A percentile compares a stretch with the other conserved stretches of the same genome.
These are phyloP conservation scores for Verticillium nonalfalfae DNA, from an alignment of 2,329 filamentous ascomycete genomes.

Conservation along the genomic window DNA sequence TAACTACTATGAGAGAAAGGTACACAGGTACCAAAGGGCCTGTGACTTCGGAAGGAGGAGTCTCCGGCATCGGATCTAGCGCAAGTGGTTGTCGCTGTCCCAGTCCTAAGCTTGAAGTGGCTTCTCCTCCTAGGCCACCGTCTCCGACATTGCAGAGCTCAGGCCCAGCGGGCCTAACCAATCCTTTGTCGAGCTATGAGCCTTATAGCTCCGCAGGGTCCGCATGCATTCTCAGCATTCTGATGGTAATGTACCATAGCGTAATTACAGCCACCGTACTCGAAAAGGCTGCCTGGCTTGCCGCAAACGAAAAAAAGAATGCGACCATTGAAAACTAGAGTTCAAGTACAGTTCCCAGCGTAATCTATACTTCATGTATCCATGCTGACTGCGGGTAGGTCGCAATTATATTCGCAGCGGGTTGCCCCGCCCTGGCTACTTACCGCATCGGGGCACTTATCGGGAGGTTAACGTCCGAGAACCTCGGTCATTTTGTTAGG, in stretches of 20 bases:
- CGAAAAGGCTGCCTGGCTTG: constrained; percentile 96
- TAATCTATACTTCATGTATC: background rate
- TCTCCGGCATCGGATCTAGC: background rate
- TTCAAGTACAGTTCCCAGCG: background rate
- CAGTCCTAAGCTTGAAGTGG: background rate
- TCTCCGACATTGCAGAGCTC: background rate
- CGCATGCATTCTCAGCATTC: background rate
- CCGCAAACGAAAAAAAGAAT: constrained; percentile 91
- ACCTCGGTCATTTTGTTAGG: background rate
- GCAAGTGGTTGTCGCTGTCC: background rate
- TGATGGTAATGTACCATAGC: constrained; percentile 49
- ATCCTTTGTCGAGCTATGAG: background rate
- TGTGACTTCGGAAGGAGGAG: background rate
- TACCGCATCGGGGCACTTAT: background rate
- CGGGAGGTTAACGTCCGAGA: background rate
- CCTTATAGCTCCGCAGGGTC: background rate
- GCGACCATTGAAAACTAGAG: constrained; percentile 61
- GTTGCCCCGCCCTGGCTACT: background rate
- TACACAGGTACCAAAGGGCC: background rate
- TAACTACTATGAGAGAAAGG: background rate
- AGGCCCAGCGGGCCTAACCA: too few relatives aligned
- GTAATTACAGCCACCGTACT: constrained; percentile 88
- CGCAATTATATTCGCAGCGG: background rate
- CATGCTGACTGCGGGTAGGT: background rate
- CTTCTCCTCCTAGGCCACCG: background rate